These are phyloP conservation scores for Nematodospora anomalae DNA, from an alignment of 1,139 yeast genomes.

Conservation along the genomic window DNA sequence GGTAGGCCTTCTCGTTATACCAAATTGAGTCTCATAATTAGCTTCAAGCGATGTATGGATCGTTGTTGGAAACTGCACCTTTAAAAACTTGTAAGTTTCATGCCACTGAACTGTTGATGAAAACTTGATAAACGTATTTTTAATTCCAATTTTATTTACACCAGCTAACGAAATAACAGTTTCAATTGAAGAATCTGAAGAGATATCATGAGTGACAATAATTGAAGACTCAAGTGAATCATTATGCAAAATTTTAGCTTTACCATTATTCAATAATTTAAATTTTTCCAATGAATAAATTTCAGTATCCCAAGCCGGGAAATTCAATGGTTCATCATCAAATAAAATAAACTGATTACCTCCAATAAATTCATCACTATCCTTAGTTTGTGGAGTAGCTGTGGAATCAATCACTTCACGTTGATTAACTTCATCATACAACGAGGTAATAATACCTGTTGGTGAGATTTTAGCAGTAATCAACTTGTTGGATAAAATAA, in stretches of 20 bases:
- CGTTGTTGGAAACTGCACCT: slow-evolving; percentile 92
- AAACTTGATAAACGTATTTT: slow-evolving; percentile 48
- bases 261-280: slow-evolving; percentile 44
- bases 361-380: slow-evolving; percentile 36
- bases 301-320: slow-evolving; percentile 99
- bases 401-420: slow-evolving; percentile 68
- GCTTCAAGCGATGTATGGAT: slow-evolving; percentile 69
- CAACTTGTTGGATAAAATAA: slow-evolving; percentile 57
- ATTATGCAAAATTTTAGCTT: slow-evolving; percentile 50
- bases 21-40: slow-evolving; percentile 90
- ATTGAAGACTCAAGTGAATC: slow-evolving; percentile 65
- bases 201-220: slow-evolving; percentile 57
- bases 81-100: slow-evolving; percentile 82
- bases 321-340: slow-evolving; percentile 85
- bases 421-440: slow-evolving; percentile 57
- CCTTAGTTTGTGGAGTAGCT: slow-evolving; percentile 46
- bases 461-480: slow-evolving; percentile 58
- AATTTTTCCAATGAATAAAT: slow-evolving; percentile 74
- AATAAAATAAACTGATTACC: slow-evolving; percentile 80
- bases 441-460: slow-evolving; percentile 65
- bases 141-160: slow-evolving; percentile 27
- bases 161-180: slow-evolving; percentile 76
- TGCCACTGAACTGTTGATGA: slow-evolving; percentile 80
- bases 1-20: slow-evolving; percentile 86
- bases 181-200: slow-evolving; percentile 56